Evolutionary conservation across 2,329 filamentous ascomycete genomes (phyloP).

Genomic region (Fusarium burgessii): DNA sequence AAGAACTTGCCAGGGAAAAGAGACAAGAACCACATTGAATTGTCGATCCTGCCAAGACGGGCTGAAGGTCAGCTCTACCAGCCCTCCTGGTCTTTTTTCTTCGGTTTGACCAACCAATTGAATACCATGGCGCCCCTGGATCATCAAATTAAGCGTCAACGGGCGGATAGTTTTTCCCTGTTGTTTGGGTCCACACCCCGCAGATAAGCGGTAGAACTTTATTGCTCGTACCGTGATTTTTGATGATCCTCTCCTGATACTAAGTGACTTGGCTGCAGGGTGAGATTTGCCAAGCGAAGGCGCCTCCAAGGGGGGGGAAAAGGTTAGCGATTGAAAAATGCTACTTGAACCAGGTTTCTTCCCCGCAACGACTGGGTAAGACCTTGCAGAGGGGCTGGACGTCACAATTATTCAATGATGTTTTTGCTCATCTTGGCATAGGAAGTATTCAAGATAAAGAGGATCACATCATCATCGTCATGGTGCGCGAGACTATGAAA

Average conservation of each 20-base stretch:
- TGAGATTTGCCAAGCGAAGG: slow-evolving; percentile 13
- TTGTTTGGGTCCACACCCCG: slow-evolving; percentile 1
- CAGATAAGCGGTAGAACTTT: slow-evolving; percentile 17
- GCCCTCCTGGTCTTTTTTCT: too few relatives aligned
- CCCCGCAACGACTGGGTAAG: slow-evolving; percentile 12
- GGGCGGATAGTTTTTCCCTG: not conserved
- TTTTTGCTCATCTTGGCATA: slow-evolving; percentile 11
- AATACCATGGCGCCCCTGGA: slow-evolving; percentile 6
- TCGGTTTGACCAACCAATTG: slow-evolving; percentile 8
- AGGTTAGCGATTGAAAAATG: not conserved
- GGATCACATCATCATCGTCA: slow-evolving; percentile 15
- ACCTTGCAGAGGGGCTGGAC: not conserved
- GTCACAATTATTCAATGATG: slow-evolving; percentile 31
- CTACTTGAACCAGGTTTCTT: not conserved
- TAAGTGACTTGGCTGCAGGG: slow-evolving; percentile 1
- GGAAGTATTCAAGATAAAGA: not conserved
- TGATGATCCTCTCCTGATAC: slow-evolving; percentile 19
- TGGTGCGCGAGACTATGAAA: slow-evolving; percentile 10
- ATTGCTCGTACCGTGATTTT: not conserved
- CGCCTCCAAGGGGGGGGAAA: too few relatives aligned
- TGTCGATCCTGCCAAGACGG: slow-evolving; percentile 23
- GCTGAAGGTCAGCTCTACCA: not conserved
- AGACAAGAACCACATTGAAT: slow-evolving; percentile 2
- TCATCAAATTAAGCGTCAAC: not conserved
- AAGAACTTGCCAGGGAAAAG: not conserved